These are phyloP conservation scores for Boletus vinaceobasis DNA, from an alignment of 768 basidiomycete species.

Conservation along the genomic window DNA sequence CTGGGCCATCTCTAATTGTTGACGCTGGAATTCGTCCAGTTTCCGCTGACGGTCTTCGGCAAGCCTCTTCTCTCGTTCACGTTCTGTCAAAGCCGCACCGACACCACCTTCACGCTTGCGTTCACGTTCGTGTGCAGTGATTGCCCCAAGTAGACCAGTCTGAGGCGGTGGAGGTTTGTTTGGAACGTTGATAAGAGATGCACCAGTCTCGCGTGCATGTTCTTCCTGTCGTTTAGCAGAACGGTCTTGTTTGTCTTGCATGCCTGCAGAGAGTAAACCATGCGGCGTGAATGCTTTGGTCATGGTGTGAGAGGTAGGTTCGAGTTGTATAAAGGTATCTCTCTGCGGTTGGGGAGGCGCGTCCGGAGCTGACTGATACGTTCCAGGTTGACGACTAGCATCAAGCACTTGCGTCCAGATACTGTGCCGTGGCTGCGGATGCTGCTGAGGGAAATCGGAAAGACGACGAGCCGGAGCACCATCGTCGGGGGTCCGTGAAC, in stretches of 20 bases:
- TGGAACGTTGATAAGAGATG: conserved; percentile 92
- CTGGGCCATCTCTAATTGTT: conserved; percentile 89
- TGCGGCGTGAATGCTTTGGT: conserved; percentile 95
- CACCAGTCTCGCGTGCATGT: conserved; percentile 86
- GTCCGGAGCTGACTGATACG: conserved; percentile 34
- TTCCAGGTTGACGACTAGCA: conserved; percentile 50
- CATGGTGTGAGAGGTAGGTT: conserved; percentile 65
- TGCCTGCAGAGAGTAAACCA: conserved; percentile 88
- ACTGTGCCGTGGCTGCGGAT: conserved; percentile 51
- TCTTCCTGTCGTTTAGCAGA: conserved; percentile 96
- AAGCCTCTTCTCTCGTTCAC: conserved; percentile 87
- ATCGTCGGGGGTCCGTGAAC: conserved; percentile 55
- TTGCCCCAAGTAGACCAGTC: conserved; percentile 92
- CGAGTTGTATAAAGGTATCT: conserved; percentile 74
- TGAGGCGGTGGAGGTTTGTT: conserved; percentile 93
- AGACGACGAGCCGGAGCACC: conserved; percentile 54
- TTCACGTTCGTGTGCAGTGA: conserved; percentile 93
- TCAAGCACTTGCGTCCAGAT: conserved; percentile 92
- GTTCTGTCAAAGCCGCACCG: conserved; percentile 91
- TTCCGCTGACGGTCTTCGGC: conserved; percentile 93
- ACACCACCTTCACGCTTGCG: conserved; percentile 93
- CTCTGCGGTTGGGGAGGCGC: conserved; percentile 29
- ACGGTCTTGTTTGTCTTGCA: conserved; percentile 93
- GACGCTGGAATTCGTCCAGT: conserved; percentile 84
- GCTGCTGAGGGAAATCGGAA: conserved; percentile 47